A percentile compares a stretch with the other conserved stretches of the same genome.
phyloP scores from a whole-genome alignment of 768 basidiomycete genomes.

The Pleurotus salmoneostramineus region DNA sequence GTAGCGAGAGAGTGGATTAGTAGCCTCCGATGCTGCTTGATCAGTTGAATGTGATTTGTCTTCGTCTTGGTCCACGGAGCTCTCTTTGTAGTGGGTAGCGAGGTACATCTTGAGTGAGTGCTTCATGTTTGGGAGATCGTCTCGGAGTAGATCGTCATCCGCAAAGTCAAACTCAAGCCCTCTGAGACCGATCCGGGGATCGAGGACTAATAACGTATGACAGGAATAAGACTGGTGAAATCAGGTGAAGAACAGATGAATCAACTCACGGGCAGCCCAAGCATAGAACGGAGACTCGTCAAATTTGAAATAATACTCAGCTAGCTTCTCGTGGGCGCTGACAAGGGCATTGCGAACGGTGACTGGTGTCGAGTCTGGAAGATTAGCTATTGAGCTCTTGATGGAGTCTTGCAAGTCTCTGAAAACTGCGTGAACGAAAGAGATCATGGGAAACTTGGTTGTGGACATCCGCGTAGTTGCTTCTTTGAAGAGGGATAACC shows the following conservation, averaged over 20 bases:
- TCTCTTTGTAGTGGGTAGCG: slow-evolving; percentile 6
- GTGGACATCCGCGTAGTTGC: slow-evolving; percentile 30
- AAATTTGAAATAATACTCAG: slow-evolving; percentile 26
- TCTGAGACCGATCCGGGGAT: slow-evolving; percentile 26
- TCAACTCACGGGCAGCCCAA: slow-evolving; percentile 22
- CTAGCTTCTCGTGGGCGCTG: slow-evolving; percentile 25
- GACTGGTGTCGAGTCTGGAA: slow-evolving; percentile 14
- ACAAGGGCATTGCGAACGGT: slow-evolving; percentile 17
- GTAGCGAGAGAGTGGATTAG: background rate
- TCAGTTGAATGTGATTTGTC: background rate
- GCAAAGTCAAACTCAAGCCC: slow-evolving; percentile 15
- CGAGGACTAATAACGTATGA: too few relatives aligned
- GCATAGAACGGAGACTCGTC: slow-evolving; percentile 26
- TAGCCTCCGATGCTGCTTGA: background rate
- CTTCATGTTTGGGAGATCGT: slow-evolving; percentile 15
- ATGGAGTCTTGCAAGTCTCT: slow-evolving; percentile 26
- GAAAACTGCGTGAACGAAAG: slow-evolving; percentile 27
- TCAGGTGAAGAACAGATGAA: background rate
- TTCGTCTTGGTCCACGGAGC: background rate
- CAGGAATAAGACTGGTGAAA: background rate
- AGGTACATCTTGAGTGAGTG: slow-evolving; percentile 9
- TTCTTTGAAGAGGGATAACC: slow-evolving; percentile 22
- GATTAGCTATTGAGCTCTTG: slow-evolving; percentile 11
- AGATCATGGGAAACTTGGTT: slow-evolving; percentile 25
- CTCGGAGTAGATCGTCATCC: slow-evolving; percentile 14